Evolutionary conservation across 345 rosid genomes (phyloP).

Genomic region (Euphorbia lathyris): DNA sequence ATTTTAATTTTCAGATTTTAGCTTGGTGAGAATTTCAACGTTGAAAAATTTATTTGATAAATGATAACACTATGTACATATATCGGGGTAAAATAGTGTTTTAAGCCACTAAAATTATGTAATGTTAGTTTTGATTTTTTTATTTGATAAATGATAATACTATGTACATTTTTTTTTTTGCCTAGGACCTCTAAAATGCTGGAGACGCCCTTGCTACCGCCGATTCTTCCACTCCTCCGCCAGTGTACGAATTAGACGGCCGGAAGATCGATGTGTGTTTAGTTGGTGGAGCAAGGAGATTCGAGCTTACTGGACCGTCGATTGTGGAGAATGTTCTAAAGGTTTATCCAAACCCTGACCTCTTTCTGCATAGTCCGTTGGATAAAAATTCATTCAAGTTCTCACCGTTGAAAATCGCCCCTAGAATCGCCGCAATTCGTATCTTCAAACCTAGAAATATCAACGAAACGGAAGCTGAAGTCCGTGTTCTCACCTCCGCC

Average conservation of each 20-base stretch:
- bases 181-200: too few species aligned
- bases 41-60: too few species aligned
- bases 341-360: constrained; percentile 74
- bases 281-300: constrained; percentile 91
- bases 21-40: too few species aligned
- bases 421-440: constrained; percentile 66
- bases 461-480: constrained; percentile 46
- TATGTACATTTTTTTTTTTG: too few species aligned
- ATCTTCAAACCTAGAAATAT: constrained; percentile 54
- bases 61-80: too few species aligned
- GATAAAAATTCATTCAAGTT: constrained; percentile 70
- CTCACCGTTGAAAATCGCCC: constrained; percentile 53
- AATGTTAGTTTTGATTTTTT: too few species aligned
- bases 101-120: too few species aligned
- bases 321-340: constrained; percentile 60
- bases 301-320: constrained; percentile 89
- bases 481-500: constrained; percentile 70
- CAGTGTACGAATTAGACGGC: constrained; percentile 26
- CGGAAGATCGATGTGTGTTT: constrained; percentile 82
- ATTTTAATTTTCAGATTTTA: too few species aligned
- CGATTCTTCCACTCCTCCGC: neutral
- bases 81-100: too few species aligned
- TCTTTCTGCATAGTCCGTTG: constrained; percentile 71
- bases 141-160: too few species aligned
- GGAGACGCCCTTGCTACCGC: too few species aligned